Conservation (phyloP, 148 eudicot genomes). For the Talinum fruticosum region DNA sequence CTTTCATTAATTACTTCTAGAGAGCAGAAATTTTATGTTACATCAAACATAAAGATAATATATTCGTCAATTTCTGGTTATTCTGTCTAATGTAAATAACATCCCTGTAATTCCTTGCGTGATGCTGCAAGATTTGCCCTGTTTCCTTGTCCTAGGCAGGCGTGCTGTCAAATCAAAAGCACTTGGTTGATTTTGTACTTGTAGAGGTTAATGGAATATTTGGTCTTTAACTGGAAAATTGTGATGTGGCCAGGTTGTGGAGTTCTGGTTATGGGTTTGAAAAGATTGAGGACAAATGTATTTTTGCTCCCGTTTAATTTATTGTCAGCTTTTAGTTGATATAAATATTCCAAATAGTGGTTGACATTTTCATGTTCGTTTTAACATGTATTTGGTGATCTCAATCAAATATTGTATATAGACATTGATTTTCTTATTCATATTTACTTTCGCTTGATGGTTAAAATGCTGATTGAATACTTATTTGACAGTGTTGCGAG, state of each 20-base stretch:
- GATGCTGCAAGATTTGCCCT: not conserved
- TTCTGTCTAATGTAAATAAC: not conserved
- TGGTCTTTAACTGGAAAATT: not conserved
- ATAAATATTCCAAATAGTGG: not conserved
- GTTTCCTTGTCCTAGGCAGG: not conserved
- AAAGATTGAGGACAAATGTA: not conserved
- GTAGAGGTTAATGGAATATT: not conserved
- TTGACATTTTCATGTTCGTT: not conserved
- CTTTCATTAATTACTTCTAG: constrained; percentile 7
- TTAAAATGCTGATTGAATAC: constrained; percentile 3
- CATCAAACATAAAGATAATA: too few species aligned
- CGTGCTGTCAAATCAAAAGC: not conserved
- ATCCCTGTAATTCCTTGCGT: not conserved
- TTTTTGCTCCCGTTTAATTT: not conserved
- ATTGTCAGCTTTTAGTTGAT: not conserved
- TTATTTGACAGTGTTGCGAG: constrained; percentile 74
- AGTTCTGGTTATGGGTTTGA: not conserved
- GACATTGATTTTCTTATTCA: not conserved
- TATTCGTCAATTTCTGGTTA: not conserved
- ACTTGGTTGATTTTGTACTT: not conserved
- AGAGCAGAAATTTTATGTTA: not conserved
- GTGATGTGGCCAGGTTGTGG: not conserved
- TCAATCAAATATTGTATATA: constrained; percentile 1
- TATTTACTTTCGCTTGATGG: constrained; percentile 4
- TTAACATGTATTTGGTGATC: not conserved